These are phyloP conservation scores for Neovahlkampfia damariscottae DNA, from an alignment of 78 protist genomes.

Conservation along the genomic window DNA sequence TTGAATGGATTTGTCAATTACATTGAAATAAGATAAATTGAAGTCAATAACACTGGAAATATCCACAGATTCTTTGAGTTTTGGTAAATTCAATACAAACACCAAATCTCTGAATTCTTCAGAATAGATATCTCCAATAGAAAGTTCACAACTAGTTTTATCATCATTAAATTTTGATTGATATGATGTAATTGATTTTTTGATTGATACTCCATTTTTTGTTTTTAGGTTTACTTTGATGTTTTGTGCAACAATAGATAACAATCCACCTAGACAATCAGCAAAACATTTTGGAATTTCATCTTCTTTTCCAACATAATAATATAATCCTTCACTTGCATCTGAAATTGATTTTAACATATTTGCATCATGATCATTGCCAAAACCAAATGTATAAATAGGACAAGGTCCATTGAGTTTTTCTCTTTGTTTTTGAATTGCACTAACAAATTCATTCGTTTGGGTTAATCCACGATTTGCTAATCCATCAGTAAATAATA, in stretches of 20 bases:
- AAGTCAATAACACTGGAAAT: background rate
- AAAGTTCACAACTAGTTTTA: background rate
- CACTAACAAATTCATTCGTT: background rate
- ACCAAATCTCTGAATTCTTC: conserved; percentile 17
- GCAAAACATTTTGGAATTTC: conserved; percentile 14
- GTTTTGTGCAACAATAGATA: conserved; percentile 28
- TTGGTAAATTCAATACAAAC: conserved; percentile 2
- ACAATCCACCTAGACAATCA: conserved; percentile 52
- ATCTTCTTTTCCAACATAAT: conserved; percentile 20
- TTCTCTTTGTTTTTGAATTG: background rate
- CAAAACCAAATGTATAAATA: conserved; percentile 35
- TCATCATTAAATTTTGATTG: background rate
- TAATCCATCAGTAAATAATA: conserved; percentile 45
- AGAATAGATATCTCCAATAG: conserved; percentile 19
- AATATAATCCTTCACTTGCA: conserved; percentile 28
- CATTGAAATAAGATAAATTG: background rate
- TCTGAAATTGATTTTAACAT: conserved; percentile 21
- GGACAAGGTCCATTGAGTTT: background rate
- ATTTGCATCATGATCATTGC: conserved; percentile 19
- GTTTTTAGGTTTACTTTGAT: background rate
- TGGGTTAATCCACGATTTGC: conserved; percentile 33
- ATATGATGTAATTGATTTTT: background rate
- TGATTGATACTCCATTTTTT: conserved; percentile 1
- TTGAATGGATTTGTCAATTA: no score
- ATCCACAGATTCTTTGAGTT: background rate